Base-by-base conservation (phyloP, 257 asterid genomes). In the Solanum pennellii region DNA sequence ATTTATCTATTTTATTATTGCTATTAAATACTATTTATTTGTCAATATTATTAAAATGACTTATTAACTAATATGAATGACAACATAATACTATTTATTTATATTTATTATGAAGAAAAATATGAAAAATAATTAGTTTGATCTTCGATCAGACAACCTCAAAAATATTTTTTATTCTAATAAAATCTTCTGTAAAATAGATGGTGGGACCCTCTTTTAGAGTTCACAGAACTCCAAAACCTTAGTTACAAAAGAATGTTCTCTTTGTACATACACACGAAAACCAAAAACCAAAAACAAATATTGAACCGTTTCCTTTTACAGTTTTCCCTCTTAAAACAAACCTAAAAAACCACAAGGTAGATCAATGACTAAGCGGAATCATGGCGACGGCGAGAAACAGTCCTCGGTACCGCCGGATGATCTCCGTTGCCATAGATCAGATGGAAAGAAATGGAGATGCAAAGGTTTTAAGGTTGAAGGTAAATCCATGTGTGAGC, bases 371-470 rank as follows among this genome's bases (percentile, higher is more conserved):
- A 69, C 13, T 0, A 41, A 35, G 42, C 42, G 37, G 35, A 20
- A 29, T 8, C 66, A 59, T 1, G 66, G 66, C 12, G 66, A 20
- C 25, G 65, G n/a, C 25, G 1, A 27, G 65, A n/a, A 18, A 56
- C 65, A 7, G 33, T 3, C 66, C 5, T 59, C 45, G 52, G 14
- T 31, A 29, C 91, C 90, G 86, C 91, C 92, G 89, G 69, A 66
- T 3, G 83, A 72, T 3, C 89, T 88, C n/a, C 92, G 94, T 14
- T 90, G 92, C 89, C 14, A 0, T 11, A 37, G 87, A 85, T 88
- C 18, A 15, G 94, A 86, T 52, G 92, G 92, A 9, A 76, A 47
- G 69, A 0, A 41, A 5, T 87, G 94, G 93, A 91, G 88, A 82
- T 92, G 96, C 77, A 10, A 37, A n/a, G 56, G 69, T 21, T 87